Base-by-base conservation (phyloP, 2,329 filamentous ascomycete genomes). In the Polychaeton citri region DNA sequence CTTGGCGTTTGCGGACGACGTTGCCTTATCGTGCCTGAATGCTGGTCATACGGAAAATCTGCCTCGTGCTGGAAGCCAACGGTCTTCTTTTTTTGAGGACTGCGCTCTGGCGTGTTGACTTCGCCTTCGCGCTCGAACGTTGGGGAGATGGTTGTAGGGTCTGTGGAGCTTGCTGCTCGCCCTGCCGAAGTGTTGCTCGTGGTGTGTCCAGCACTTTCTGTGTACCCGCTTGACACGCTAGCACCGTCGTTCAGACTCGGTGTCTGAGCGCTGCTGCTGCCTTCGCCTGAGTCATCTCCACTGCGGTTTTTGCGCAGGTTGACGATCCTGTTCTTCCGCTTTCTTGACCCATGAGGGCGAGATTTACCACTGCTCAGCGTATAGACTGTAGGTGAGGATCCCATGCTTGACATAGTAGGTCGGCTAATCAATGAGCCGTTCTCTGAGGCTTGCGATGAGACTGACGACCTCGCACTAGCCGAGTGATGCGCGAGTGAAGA, bases 301-400 rank as follows among this genome's bases (percentile, higher is more conserved):
- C 38, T 37, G 18, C 47, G 72, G 42, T 72, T 66, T 42, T 71
- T 75, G n/a, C 84, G 72, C 10, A 92, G 65, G 51, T 92, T 85
- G 41, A 92, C 81, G 10, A 92, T 78, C 15, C 84, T 71, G 39
- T 75, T 84, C 71, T 88, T 92, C 66, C 83, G 82, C 63, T 83
- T 88, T 36, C 81, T 74, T 21, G 74, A 69, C 16, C 69, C 67
- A 42, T 75, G 71, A 3, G 76, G 63, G 44, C 81, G 73, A 30
- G 70, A 63, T 33, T 72, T 65, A 36, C 69, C 69, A 3, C 72
- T 66, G 15, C 77, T 76, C 6, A 84, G 64, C 10, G 72, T 71
- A 24, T 64, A 59, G 2, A 51, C 40, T 2, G 52, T 54, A 6
- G 52, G 42, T 20, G 72, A 68, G 0, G 80, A 78, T 41, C 71